Base-by-base conservation (phyloP, 176 grass and related monocot species). In the Oryza meyeriana region DNA sequence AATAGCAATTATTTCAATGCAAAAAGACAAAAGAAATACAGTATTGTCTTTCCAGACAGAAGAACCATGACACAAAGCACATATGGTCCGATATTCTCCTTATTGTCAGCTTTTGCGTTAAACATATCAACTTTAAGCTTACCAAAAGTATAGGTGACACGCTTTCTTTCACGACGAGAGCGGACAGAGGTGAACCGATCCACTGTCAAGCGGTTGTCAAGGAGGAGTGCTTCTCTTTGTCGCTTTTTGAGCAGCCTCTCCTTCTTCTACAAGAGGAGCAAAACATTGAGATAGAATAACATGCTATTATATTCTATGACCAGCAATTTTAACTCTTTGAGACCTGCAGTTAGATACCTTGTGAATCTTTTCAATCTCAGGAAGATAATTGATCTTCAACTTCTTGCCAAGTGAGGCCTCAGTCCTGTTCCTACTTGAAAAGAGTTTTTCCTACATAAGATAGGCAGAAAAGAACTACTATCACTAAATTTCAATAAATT, bases 61-160 rank as follows among this genome's bases (percentile, higher is more conserved):
- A 59, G n/a, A 25, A 25, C 55, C 55, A 55, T 22, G 6, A 8
- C 48, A 20, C 48, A 25, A 10, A 58, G 55, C 55, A 59, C 7
- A 24, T 59, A 59, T 59, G n/a, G n/a, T 59, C n/a, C 9, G 8
- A 59, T 59, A n/a, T 25, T 59, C 20, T 25, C 25, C n/a, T n/a
- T 24, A 25, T 16, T 25, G 55, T 59, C 55, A 59, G 8, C n/a
- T 25, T 59, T 59, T 59, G 8, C 55, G 22, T 10, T 25, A 25
- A 59, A 59, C 55, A 45, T 7, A n/a, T 61, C 48, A 62, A 47
- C 12, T 31, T 50, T 38, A 42, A 28, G 45, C 87, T 85, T 91
- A 98, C 95, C 95, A 79, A 98, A 98, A 82, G 95, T 98, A 85
- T 98, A 98, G 39, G 92, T 98, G 74, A 93, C 90, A 84, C 58